phyloP scores from a whole-genome alignment of 2,329 filamentous ascomycete genomes.

The Paracamarosporium sp. region DNA sequence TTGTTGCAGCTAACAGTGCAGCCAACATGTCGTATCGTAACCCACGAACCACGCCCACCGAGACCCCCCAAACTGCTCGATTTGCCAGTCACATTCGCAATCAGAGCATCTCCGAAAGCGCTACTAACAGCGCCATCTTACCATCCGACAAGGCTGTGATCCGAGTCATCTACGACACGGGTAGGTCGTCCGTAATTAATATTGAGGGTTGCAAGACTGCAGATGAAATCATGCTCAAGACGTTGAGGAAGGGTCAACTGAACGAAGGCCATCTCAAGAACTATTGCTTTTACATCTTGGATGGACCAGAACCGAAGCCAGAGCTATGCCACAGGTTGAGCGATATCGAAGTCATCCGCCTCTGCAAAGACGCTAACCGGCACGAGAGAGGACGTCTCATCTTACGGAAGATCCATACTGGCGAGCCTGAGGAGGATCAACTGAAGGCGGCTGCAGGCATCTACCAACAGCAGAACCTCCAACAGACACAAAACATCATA shows the following conservation, averaged over 20 bases:
- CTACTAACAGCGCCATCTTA: slow-evolving; percentile 76
- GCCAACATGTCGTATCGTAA: slow-evolving; percentile 47
- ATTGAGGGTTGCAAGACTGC: slow-evolving; percentile 89
- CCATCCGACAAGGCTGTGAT: slow-evolving; percentile 89
- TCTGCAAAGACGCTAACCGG: slow-evolving; percentile 84
- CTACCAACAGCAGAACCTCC: slow-evolving; percentile 79
- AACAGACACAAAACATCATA: slow-evolving; percentile 68
- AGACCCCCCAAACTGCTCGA: slow-evolving; percentile 67
- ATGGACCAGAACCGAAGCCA: slow-evolving; percentile 83
- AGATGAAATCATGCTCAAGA: slow-evolving; percentile 90
- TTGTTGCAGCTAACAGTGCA: slow-evolving; percentile 60
- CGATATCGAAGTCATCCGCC: slow-evolving; percentile 87
- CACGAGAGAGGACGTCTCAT: slow-evolving; percentile 91
- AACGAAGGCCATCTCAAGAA: slow-evolving; percentile 92
- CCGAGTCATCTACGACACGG: slow-evolving; percentile 89
- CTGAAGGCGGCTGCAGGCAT: slow-evolving; percentile 87
- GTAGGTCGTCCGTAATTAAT: slow-evolving; percentile 91
- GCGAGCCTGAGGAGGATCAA: slow-evolving; percentile 86
- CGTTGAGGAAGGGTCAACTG: slow-evolving; percentile 84
- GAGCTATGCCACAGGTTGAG: slow-evolving; percentile 80
- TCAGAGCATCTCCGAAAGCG: slow-evolving; percentile 78
- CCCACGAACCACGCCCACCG: slow-evolving; percentile 62
- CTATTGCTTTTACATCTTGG: slow-evolving; percentile 95
- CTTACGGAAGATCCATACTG: slow-evolving; percentile 87
- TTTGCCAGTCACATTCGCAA: slow-evolving; percentile 76